Base-by-base conservation (phyloP, 2,329 filamentous ascomycete genomes). In the Sporothrix phasma region DNA sequence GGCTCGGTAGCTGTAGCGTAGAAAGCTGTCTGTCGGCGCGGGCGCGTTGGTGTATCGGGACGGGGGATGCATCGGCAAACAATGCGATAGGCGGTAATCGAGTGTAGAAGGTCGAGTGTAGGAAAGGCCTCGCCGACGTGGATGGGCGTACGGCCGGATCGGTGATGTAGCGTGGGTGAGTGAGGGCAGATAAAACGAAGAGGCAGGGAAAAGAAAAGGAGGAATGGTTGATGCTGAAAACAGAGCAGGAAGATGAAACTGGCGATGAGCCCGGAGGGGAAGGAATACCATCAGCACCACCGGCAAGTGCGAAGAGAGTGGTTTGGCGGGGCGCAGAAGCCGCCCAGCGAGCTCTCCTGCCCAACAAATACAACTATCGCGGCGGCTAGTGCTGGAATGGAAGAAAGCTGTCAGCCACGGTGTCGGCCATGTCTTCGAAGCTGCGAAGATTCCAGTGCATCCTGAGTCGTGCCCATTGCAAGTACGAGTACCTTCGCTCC, bases 341-440 rank as follows among this genome's bases (percentile, higher is more conserved):
- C 8, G 45, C 24, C 5, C 45, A 47, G 45, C 45, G 15, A 34
- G 26, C 29, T 34, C 37, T 39, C 34, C 34, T 58, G 37, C 54
- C 22, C 54, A 43, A 41, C 39, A 58, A 22, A 39, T 15, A 34
- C 47, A 22, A 11, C 49, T n/a, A 37, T 19, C 46, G 22, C 34
- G 49, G 47, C 5, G 17, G 11, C 26, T 51, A 31, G 47, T 26
- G 47, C 47, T 51, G 15, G 26, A 34, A 51, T 39, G 29, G 39
- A 49, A 58, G 61, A 49, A 56, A 63, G 61, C 61, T 58, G 61
- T 58, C 49, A 63, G 49, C 61, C 41, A 56, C 61, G 8, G 34
- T 31, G 22, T 17, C 22, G 46, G 46, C 8, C 34, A 24, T 37
- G 41, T n/a, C 60, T 19, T 37, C 19, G 11, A 47, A 37, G 10